Base-by-base conservation (phyloP, 495 filamentous ascomycete species). In the Penicillium ucsense region DNA sequence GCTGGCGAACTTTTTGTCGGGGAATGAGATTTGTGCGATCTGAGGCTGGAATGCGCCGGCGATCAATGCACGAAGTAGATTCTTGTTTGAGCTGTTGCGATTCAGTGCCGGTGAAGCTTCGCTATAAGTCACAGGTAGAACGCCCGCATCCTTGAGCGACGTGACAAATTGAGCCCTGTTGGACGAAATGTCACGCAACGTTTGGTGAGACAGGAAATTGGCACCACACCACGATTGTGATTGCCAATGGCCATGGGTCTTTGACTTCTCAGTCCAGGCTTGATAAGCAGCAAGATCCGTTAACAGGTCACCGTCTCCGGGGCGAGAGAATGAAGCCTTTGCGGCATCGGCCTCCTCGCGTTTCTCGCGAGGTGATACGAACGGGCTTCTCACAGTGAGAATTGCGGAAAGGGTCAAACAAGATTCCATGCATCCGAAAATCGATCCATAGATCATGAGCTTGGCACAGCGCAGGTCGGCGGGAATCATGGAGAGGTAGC, bases 401-500 rank as follows among this genome's bases (percentile, higher is more conserved):
- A 95, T 92, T 12, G 88, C 83, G 2, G 92, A 84, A 52, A 98
- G 89, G n/a, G 85, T 88, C 46, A 97, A 73, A 51, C 83, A 86
- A 38, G 90, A 76, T 54, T 94, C 87, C 10, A 97, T 80, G 54
- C 89, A 95, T 12, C 85, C 84, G 58, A 98, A 97, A 38, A 89
- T 91, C 2, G 88, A 85, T 10, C 92, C 94, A 54, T 94, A 95
- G 10, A 98, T 88, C 79, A 98, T 86, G 6, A 98, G 78, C 64
- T 98, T 98, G 12, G 85, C 85, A 62, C 88, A 95, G 8, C 94
- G 81, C 29, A 98, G 71, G 52, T 98, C 92, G 1, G 94, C 89
- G 3, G 92, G 92, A 36, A 98, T 95, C 82, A 94, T 85, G 35
- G 89, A 81, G 7, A 98, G 70, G 66, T 97, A 91, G 39, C 85